A percentile compares a stretch with the other conserved stretches of the same genome.
These are phyloP conservation scores for Suillus clintonianus DNA, from an alignment of 768 basidiomycete species.

Conservation along the genomic window DNA sequence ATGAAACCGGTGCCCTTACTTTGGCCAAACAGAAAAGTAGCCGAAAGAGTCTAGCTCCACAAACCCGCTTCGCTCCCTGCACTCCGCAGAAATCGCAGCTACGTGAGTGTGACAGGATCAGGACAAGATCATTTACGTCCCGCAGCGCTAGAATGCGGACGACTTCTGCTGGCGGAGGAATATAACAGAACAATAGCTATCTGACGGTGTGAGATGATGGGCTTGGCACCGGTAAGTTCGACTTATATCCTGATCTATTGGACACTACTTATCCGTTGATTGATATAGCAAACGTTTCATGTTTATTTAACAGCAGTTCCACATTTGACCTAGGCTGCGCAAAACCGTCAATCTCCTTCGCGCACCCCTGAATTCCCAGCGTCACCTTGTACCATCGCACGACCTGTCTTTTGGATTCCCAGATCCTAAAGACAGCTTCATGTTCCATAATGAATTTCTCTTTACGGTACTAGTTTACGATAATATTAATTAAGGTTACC, in stretches of 20 bases:
- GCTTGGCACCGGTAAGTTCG: not conserved
- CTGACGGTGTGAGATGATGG: not conserved
- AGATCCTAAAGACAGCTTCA: not conserved
- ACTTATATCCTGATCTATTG: not conserved
- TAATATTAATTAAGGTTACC: not conserved
- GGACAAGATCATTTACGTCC: slow-evolving; percentile 22
- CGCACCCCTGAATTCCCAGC: slow-evolving; percentile 1
- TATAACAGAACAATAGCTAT: slow-evolving; percentile 15
- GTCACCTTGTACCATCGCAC: slow-evolving; percentile 2
- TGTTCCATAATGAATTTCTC: not conserved
- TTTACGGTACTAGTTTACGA: not conserved
- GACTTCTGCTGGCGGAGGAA: slow-evolving; percentile 33
- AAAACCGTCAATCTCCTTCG: not conserved
- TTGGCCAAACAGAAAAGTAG: slow-evolving; percentile 1
- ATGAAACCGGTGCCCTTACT: not conserved
- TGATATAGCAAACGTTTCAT: slow-evolving; percentile 2
- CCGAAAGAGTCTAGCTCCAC: slow-evolving; percentile 15
- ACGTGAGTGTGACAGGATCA: slow-evolving; percentile 23
- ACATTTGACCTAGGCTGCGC: not conserved
- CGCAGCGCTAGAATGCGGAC: slow-evolving; percentile 32
- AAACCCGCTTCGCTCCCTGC: slow-evolving; percentile 15
- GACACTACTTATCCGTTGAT: not conserved
- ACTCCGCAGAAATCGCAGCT: slow-evolving; percentile 21
- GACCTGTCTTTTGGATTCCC: not conserved
- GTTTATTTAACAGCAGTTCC: not conserved